Base-by-base conservation (phyloP, 352 stramenopile species). In the Pelagophyceae sp. region DNA sequence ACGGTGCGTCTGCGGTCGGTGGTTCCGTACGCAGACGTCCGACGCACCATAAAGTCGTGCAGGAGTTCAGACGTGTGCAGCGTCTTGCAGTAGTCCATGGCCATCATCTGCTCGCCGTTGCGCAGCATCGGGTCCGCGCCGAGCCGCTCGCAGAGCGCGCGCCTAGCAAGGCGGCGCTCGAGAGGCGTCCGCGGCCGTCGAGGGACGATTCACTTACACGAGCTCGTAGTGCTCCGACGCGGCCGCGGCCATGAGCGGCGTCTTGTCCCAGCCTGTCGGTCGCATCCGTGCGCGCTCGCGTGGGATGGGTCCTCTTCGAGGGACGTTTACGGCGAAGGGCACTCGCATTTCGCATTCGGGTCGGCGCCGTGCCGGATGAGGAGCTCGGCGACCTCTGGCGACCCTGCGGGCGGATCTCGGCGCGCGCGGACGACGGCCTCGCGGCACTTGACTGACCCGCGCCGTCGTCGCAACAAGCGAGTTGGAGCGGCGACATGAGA, bases 401-500 rank as follows among this genome's bases (percentile, higher is more conserved):
- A 74, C 15, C 67, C 67, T 54, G 45, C n/a, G n/a, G 45, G 45
- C 45, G 45, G 45, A 54, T 11, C 45, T 23, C 45, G 45, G 45
- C 11, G 11, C 11, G 23, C 45, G 45, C 11, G 11, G 45, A 54
- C 45, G 45, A 54, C 45, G 45, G 23, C 45, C 11, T 23, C 45
- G 45, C 11, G 11, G 45, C 11, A 11, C 11, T 23, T 23, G 45
- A 54, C 23, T 11, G 11, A 54, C 45, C 45, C 11, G 11, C 33
- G 67, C 17, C 67, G 67, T 74, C 67, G 35, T 74, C 67, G 67
- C 67, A 51, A 37, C 67, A 74, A 1, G 17, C 19, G 35, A 74
- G 38, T n/a, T 74, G 67, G 67, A 74, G 67, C 35, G 67, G 33
- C 6, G 67, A 58, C 67, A 74, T 50, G 35, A 51, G n/a, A n/a